These are phyloP conservation scores for Trichoderma reesei DNA, from an alignment of 495 filamentous ascomycete species.

Conservation along the genomic window DNA sequence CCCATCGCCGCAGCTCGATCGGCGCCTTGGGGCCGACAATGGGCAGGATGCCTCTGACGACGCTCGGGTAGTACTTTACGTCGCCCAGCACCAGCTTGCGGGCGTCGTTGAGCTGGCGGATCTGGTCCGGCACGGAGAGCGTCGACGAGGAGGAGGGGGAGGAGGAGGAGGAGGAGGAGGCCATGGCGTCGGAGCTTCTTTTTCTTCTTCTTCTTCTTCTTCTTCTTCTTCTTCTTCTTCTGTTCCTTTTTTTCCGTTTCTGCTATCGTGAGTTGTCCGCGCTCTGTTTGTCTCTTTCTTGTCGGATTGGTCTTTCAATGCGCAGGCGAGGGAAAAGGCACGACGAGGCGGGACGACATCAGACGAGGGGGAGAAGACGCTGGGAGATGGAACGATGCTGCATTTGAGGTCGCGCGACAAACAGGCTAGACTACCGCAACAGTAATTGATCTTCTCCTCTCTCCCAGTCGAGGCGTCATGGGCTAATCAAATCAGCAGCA, in stretches of 20 bases:
- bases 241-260: too few relatives aligned
- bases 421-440: not conserved
- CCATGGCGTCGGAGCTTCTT: conserved; percentile 1
- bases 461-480: not conserved
- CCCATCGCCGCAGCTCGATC: conserved; percentile 87
- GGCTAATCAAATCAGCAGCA: not conserved
- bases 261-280: too few relatives aligned
- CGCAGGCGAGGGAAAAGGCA: not conserved
- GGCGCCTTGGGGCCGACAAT: conserved; percentile 67
- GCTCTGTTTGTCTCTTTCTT: too few relatives aligned
- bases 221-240: too few relatives aligned
- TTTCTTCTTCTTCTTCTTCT: too few relatives aligned
- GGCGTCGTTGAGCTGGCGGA: conserved; percentile 76
- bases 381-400: not conserved
- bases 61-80: conserved; percentile 73
- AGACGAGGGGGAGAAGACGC: not conserved
- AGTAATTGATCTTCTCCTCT: not conserved
- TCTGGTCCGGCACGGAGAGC: conserved; percentile 59
- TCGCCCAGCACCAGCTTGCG: conserved; percentile 81
- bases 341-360: not conserved
- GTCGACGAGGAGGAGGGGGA: conserved; percentile 4
- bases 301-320: not conserved
- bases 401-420: conserved; percentile 6
- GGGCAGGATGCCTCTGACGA: conserved; percentile 80
- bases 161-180: not conserved